Base-by-base conservation (phyloP, 805 yeast genomes). In the Saccharomyces cerevisiae region DNA sequence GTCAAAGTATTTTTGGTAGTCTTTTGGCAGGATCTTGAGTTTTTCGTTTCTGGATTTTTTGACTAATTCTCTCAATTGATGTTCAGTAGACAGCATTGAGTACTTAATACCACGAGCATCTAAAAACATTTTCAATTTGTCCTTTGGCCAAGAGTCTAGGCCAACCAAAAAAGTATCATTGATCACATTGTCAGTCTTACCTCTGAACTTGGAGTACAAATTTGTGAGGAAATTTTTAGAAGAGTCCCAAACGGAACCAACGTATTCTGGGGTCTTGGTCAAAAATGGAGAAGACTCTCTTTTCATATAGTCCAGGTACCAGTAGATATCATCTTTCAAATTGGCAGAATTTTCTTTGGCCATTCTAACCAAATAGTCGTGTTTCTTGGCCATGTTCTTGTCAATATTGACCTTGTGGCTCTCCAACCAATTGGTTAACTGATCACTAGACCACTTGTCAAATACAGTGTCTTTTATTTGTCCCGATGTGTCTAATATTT, bases 351-450 rank as follows among this genome's bases (percentile, higher is more conserved):
- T 60, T 47, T 69, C 59, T 30, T 63, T 57, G 1, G 78, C 81
- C 17, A 68, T 26, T 11, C 66, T 55, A 4, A 69, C 61, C 49
- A 79, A 65, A 41, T 70, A 67, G 32, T 74, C 73, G 54, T 68
- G 74, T 48, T 70, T 69, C 9, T 60, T 48, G 22, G 67, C 70
- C 11, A 65, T 49, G n/a, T 69, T 63, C 36, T 73, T 71, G 43
- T 70, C 70, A 46, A 74, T 61, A 13, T 69, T 66, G 43, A 75
- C 65, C 29, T 77, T 78, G 61, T 79, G 81, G 46, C 70, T 63
- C 53, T 72, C 66, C 32, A 84, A 67, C 81, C 87, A 84, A 55
- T 76, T 77, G 60, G 74, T 70, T 55, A 84, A 67, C 60, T 83
- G 86, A 4, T 76, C 71, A 27, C 77, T 72, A 3, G 80, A 67